These are phyloP conservation scores for Pseudovirgaria hyperparasitica DNA, from an alignment of 2,329 filamentous ascomycete genomes.

Conservation along the genomic window DNA sequence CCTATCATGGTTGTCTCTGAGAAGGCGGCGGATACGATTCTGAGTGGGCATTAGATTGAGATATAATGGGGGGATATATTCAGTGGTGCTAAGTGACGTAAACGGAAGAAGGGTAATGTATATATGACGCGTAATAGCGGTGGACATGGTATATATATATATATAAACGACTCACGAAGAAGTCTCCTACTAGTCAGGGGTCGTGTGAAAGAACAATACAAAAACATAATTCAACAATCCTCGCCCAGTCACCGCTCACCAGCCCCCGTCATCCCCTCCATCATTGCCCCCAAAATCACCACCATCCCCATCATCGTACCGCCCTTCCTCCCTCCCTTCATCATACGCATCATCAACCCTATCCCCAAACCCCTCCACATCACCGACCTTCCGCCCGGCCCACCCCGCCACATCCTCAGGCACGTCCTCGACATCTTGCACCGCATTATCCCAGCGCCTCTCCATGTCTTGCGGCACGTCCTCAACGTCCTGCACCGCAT, in stretches of 20 bases:
- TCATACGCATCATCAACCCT: constrained; percentile 1
- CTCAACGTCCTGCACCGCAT: constrained; percentile 15
- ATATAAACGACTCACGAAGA: too few relatives aligned
- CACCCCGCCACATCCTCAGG: constrained; percentile 26
- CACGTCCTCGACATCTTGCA: constrained; percentile 19
- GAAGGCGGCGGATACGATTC: constrained; percentile 49
- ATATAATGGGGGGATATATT: too few relatives aligned
- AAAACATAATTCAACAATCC: too few relatives aligned
- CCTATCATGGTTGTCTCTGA: constrained; percentile 45
- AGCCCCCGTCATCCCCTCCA: too few relatives aligned
- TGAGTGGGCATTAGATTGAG: constrained; percentile 11
- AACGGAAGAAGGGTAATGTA: too few relatives aligned
- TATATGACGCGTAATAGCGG: too few relatives aligned
- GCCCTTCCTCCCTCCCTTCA: constrained; percentile 4
- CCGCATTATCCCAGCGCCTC: constrained; percentile 13
- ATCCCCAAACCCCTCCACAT: constrained; percentile 22
- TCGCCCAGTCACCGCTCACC: too few relatives aligned
- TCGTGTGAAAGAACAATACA: too few relatives aligned
- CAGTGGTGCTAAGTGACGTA: too few relatives aligned
- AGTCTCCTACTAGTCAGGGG: too few relatives aligned
- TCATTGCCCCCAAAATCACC: not conserved
- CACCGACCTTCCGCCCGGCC: constrained; percentile 29
- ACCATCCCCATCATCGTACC: constrained; percentile 4
- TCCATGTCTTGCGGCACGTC: not conserved
- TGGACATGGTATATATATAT: too few relatives aligned